These are phyloP conservation scores for Piromyces finnis DNA, from an alignment of 192 early-diverging fungal genomes.

Conservation along the genomic window DNA sequence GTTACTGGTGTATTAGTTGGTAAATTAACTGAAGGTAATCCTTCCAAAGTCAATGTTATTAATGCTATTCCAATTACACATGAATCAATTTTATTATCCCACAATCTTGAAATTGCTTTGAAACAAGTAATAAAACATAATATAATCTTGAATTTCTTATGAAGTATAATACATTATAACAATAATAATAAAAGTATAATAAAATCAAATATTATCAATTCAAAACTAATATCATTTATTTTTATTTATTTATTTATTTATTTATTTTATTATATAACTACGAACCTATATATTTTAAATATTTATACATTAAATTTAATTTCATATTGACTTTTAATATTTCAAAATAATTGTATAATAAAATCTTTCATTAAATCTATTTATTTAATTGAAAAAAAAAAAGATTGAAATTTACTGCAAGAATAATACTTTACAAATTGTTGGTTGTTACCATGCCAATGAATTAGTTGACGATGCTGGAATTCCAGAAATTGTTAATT, in stretches of 20 bases:
- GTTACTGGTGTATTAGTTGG: not conserved
- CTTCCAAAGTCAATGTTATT: not conserved
- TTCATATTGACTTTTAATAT: no score
- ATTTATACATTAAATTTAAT: no score
- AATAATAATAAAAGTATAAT: no score
- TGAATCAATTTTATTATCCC: not conserved
- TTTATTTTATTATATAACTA: no score
- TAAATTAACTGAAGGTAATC: not conserved
- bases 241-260: no score
- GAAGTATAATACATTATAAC: no score
- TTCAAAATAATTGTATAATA: no score
- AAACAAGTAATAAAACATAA: not conserved
- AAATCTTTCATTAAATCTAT: not conserved
- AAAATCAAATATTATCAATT: no score
- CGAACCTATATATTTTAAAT: no score
- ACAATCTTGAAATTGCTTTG: not conserved
- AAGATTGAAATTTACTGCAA: not conserved
- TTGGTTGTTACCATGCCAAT: not conserved
- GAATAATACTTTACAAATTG: not conserved
- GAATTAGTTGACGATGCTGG: not conserved
- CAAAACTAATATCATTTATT: no score
- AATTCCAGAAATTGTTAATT: not conserved
- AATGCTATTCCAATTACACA: not conserved
- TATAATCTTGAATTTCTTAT: no score
- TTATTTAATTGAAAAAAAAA: not conserved